Evolutionary conservation across 257 asterid genomes (phyloP).

Genomic region (Solanum tarijense): DNA sequence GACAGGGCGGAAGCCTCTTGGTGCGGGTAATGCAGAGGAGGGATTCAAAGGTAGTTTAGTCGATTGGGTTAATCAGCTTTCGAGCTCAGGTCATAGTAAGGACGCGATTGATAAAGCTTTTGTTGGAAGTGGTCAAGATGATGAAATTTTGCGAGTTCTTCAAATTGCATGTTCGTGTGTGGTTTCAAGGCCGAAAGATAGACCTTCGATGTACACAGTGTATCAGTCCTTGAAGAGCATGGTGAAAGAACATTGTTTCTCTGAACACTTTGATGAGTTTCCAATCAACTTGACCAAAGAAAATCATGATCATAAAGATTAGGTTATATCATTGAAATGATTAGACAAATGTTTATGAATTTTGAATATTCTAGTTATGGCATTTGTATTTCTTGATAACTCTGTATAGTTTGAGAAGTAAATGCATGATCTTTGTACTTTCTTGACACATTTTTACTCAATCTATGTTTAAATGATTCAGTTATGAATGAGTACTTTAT

Average conservation of each 20-base stretch:
- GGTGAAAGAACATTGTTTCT: conserved; percentile 45
- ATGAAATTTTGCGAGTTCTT: conserved; percentile 35
- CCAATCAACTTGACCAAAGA: conserved; percentile 38
- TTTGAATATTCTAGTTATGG: neutral
- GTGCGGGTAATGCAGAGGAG: conserved; percentile 26
- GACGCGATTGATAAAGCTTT: conserved; percentile 38
- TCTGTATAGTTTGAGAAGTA: neutral
- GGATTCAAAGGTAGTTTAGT: conserved; percentile 48
- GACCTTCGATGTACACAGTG: conserved; percentile 55
- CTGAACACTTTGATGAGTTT: conserved; percentile 47
- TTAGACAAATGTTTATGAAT: neutral
- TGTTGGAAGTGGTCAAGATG: conserved; percentile 38
- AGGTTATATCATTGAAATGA: neutral
- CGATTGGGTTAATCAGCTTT: conserved; percentile 49
- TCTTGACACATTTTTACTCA: neutral
- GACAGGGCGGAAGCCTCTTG: conserved; percentile 51
- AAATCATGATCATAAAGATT: conserved; percentile 13
- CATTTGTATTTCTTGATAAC: neutral
- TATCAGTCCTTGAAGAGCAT: conserved; percentile 38
- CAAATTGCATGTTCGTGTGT: conserved; percentile 46
- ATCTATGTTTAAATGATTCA: neutral
- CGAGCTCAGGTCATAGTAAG: conserved; percentile 21
- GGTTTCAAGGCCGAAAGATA: conserved; percentile 45
- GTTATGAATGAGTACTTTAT: neutral
- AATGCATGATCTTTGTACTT: neutral